A percentile compares a stretch with the other conserved stretches of the same genome.
These are phyloP conservation scores for Podaxis sp. DNA, from an alignment of 768 basidiomycete species.

Conservation along the genomic window DNA sequence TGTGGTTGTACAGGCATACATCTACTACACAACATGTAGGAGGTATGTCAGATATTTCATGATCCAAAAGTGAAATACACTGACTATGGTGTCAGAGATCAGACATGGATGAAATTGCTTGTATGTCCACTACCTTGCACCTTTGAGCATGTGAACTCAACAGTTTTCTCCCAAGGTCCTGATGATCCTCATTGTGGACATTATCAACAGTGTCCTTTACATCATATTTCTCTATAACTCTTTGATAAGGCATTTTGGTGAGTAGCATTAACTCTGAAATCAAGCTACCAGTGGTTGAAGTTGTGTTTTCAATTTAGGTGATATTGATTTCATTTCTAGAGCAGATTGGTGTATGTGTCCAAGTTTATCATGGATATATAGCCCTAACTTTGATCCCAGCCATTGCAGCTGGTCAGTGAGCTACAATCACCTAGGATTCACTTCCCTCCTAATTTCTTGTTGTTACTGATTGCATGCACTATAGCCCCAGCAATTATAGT, in stretches of 20 bases:
- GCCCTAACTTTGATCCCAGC: neutral
- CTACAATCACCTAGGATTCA: neutral
- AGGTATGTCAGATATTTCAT: conserved; percentile 24
- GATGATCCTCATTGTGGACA: conserved; percentile 45
- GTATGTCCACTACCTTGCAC: conserved; percentile 27
- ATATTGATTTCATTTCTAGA: conserved; percentile 11
- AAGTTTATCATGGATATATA: neutral
- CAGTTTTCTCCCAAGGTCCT: conserved; percentile 29
- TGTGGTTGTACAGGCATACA: conserved; percentile 46
- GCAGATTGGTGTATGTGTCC: conserved; percentile 15
- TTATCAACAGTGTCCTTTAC: conserved; percentile 45
- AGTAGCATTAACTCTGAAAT: conserved; percentile 1
- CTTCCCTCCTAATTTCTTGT: neutral
- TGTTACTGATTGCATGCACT: neutral
- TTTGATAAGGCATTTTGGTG: conserved; percentile 47
- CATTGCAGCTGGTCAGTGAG: conserved; percentile 16
- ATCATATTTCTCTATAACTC: conserved; percentile 45
- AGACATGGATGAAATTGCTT: conserved; percentile 43
- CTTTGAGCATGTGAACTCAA: conserved; percentile 16
- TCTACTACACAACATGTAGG: conserved; percentile 42
- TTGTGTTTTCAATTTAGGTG: conserved; percentile 15
- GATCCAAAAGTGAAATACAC: neutral
- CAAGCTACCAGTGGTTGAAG: neutral
- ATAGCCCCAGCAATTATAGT: conserved; percentile 48
- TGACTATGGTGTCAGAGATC: conserved; percentile 34